Evolutionary conservation across 345 rosid genomes (phyloP).

Genomic region (Gossypium raimondii): DNA sequence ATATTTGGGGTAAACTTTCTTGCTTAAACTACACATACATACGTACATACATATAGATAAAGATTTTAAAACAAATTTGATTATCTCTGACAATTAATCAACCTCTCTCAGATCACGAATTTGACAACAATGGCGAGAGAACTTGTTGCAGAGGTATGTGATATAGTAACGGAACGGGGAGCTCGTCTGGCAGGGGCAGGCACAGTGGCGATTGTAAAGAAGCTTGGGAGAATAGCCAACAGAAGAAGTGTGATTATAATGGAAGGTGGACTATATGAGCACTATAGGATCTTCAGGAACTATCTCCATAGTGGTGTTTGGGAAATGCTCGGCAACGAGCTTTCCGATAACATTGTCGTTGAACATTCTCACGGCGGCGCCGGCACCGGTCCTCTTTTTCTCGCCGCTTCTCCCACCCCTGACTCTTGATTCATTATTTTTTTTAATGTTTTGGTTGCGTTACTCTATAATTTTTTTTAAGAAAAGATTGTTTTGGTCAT

Average conservation of each 20-base stretch:
- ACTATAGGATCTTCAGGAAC: constrained; percentile 55
- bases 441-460: neutral
- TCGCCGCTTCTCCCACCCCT: constrained; percentile 40
- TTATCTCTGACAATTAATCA: neutral
- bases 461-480: no score
- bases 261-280: constrained; percentile 68
- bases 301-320: constrained; percentile 57
- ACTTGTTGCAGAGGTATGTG: constrained; percentile 55
- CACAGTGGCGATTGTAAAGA: constrained; percentile 60
- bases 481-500: no score
- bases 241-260: constrained; percentile 47
- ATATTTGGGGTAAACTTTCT: constrained; percentile 38
- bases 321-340: constrained; percentile 32
- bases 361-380: constrained; percentile 57
- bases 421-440: neutral
- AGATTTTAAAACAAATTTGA: neutral
- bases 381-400: constrained; percentile 53
- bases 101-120: constrained; percentile 34
- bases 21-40: neutral
- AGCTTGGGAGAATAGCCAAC: constrained; percentile 50
- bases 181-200: constrained; percentile 66
- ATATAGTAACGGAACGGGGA: constrained; percentile 55
- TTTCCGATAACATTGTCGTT: constrained; percentile 45
- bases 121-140: constrained; percentile 42
- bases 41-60: neutral